Conservation (phyloP, 2,329 filamentous ascomycete genomes). For the Colletotrichum noveboracense region DNA sequence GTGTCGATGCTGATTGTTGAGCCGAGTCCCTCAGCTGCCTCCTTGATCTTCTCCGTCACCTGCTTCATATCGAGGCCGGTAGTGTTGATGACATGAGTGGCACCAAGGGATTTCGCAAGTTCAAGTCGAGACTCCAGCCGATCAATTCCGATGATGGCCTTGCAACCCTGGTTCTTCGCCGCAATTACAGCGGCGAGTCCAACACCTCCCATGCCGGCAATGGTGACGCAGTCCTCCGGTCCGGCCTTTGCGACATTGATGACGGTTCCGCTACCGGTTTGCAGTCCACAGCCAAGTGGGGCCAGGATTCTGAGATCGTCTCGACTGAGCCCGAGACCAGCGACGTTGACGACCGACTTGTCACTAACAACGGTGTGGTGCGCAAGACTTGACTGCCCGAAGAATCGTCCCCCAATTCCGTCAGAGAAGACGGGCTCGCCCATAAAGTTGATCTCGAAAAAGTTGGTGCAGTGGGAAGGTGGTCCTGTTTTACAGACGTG, state of each 20-base stretch:
- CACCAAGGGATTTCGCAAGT: conserved; percentile 35
- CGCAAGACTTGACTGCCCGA: conserved; percentile 39
- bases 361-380: conserved; percentile 31
- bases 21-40: conserved; percentile 50
- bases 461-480: conserved; percentile 53
- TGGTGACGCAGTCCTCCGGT: conserved; percentile 29
- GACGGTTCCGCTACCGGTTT: conserved; percentile 40
- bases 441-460: conserved; percentile 53
- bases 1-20: conserved; percentile 54
- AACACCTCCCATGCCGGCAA: conserved; percentile 39
- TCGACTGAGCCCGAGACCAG: not conserved
- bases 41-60: conserved; percentile 30
- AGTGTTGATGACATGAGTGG: conserved; percentile 34
- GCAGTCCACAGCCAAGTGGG: conserved; percentile 39
- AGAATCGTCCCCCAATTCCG: conserved; percentile 30
- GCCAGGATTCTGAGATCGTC: conserved; percentile 33
- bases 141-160: conserved; percentile 31
- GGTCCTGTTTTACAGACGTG: conserved; percentile 50
- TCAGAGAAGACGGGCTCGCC: conserved; percentile 7
- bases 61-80: conserved; percentile 25
- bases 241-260: conserved; percentile 34
- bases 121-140: conserved; percentile 19
- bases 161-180: conserved; percentile 29
- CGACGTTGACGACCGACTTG: conserved; percentile 31
- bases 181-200: conserved; percentile 40